Conservation (phyloP, 441 rosid genomes). For the Daphne laureola region DNA sequence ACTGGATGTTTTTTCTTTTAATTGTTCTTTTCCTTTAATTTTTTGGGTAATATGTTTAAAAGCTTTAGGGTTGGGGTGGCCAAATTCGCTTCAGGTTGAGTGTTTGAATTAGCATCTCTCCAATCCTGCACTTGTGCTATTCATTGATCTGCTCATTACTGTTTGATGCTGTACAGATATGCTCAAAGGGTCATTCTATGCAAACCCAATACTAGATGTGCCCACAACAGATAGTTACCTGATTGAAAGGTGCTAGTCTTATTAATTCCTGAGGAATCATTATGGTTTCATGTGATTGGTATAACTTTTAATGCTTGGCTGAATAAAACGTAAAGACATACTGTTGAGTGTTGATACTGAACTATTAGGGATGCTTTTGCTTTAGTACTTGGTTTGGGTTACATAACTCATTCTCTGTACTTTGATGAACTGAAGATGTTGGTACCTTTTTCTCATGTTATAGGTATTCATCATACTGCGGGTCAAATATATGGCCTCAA, state of each 20-base stretch:
- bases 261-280: not conserved
- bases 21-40: not conserved
- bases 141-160: conserved; percentile 1
- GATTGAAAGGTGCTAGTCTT: conserved; percentile 43
- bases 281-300: conserved; percentile 6
- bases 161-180: conserved; percentile 41
- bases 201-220: conserved; percentile 70
- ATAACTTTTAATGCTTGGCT: not conserved
- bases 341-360: no score
- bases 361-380: not conserved
- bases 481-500: conserved; percentile 88
- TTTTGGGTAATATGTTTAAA: not conserved
- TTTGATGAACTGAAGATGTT: not conserved
- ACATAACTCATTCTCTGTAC: not conserved
- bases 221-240: conserved; percentile 52
- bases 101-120: not conserved
- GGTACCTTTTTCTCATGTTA: conserved; percentile 18
- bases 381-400: not conserved
- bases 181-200: conserved; percentile 85
- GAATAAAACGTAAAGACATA: no score
- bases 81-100: conserved; percentile 1
- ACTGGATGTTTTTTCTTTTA: not conserved
- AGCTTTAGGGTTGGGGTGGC: no score
- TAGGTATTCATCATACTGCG: conserved; percentile 90
- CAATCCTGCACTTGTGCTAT: not conserved